Evolutionary conservation across 2,329 filamentous ascomycete species (phyloP), one percentile per base, ranked within the genome.

Genomic region (Bipolaris gigantea): DNA sequence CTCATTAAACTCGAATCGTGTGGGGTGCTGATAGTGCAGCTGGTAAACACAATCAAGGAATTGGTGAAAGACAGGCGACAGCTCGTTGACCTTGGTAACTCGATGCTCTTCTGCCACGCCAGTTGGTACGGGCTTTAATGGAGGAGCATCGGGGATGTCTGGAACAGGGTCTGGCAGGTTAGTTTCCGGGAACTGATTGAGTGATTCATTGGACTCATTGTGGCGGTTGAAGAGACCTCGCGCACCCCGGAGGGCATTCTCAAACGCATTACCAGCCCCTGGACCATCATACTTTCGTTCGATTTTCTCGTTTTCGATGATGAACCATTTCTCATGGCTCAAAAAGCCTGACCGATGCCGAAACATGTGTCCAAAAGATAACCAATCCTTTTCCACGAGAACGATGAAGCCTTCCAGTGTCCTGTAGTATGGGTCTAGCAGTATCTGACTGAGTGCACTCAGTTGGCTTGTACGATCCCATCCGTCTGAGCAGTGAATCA

Each of bases 331-430:
- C 62, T 97, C 93, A 61, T 90, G 90, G 67, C 87, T 91, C 50
- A 97, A 77, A 64, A 89, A 89, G 3, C 94, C 94, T 13, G 90
- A 90, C n/a, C 94, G 87, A 66, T 96, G 86, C 50, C 92, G 86
- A 76, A 99, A 99, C 88, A 96, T 97, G 75, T 99, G 93, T 1
- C 94, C 94, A 76, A 97, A 99, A 0, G 93, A 94, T 11, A 99
- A 77, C 90, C 94, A 99, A 70, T 99, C 94, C 73, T 99, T 99
- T 75, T 99, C 94, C 2, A 99, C 83, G 6, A 99, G 79, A 2
- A 96, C 87, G 64, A 97, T 92, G 73, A 97, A 99, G 0, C 94
- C 94, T 63, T 97, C 89, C 45, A 99, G 79, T 0, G 94, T 97
- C 47, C 94, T 86, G 73, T 92, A 99, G 74, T 96, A 97, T 0